Conservation (phyloP, 2,329 filamentous ascomycete species). For the Colletotrichum sansevieriae region DNA sequence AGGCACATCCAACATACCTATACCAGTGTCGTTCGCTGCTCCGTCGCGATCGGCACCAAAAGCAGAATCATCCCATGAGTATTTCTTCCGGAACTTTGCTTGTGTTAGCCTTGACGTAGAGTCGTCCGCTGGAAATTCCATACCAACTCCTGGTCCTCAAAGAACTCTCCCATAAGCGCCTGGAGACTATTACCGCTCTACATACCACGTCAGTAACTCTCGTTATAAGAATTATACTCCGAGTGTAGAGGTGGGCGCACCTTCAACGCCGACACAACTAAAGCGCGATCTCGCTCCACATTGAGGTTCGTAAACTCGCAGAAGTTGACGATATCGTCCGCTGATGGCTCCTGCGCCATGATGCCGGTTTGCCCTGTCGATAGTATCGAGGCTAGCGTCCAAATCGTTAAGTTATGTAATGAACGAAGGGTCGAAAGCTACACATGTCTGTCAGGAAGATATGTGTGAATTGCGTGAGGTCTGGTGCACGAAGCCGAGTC, state of each 20-base stretch:
- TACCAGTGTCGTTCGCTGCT: slow-evolving; percentile 55
- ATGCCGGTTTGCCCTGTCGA: slow-evolving; percentile 35
- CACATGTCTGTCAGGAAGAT: slow-evolving; percentile 21
- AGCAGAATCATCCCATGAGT: slow-evolving; percentile 68
- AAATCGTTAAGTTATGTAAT: slow-evolving; percentile 4
- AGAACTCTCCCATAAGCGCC: slow-evolving; percentile 65
- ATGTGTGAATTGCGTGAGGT: background rate
- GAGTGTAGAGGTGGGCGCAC: slow-evolving; percentile 42
- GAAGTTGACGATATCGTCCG: slow-evolving; percentile 55
- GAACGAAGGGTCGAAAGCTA: background rate
- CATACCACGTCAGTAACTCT: slow-evolving; percentile 42
- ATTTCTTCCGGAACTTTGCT: slow-evolving; percentile 60
- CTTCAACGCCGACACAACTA: slow-evolving; percentile 59
- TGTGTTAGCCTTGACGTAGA: slow-evolving; percentile 20
- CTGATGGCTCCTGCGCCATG: slow-evolving; percentile 51
- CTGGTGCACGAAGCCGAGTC: slow-evolving; percentile 29
- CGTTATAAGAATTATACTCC: no score
- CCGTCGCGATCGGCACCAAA: slow-evolving; percentile 68
- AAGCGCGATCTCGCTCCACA: slow-evolving; percentile 51
- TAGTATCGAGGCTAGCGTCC: slow-evolving; percentile 10
- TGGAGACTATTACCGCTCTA: slow-evolving; percentile 61
- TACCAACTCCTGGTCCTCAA: slow-evolving; percentile 56
- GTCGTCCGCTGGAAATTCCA: slow-evolving; percentile 14
- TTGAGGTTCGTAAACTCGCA: slow-evolving; percentile 57
- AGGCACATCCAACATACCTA: slow-evolving; percentile 54